Percentiles rank a stretch among this genome's conserved stretches.
Evolutionary conservation across 2,329 filamentous ascomycete genomes (phyloP).

Genomic region (Thelonectria rubi): DNA sequence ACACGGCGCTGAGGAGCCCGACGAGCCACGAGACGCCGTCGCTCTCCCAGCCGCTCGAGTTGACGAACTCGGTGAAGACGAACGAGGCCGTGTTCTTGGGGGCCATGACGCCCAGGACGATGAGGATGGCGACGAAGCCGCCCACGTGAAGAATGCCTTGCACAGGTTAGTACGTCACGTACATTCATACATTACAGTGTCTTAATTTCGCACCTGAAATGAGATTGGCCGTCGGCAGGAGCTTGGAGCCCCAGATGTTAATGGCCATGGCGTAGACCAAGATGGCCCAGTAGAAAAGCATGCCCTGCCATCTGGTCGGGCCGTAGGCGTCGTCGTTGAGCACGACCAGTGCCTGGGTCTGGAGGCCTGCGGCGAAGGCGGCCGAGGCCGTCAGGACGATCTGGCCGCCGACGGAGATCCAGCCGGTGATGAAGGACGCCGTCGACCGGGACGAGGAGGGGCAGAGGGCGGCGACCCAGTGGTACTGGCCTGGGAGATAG

Average conservation of each 20-base stretch:
- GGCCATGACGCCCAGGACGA: slow-evolving; percentile 43
- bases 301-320: slow-evolving; percentile 53
- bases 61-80: slow-evolving; percentile 45
- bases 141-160: slow-evolving; percentile 39
- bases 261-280: slow-evolving; percentile 49
- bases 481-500: slow-evolving; percentile 29
- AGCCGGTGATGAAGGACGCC: slow-evolving; percentile 28
- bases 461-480: slow-evolving; percentile 34
- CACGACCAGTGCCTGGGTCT: slow-evolving; percentile 54
- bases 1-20: slow-evolving; percentile 44
- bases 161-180: slow-evolving; percentile 2
- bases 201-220: slow-evolving; percentile 13
- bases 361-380: slow-evolving; percentile 56
- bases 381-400: slow-evolving; percentile 56
- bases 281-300: slow-evolving; percentile 58
- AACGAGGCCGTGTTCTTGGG: slow-evolving; percentile 42
- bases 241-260: slow-evolving; percentile 53
- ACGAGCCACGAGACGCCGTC: slow-evolving; percentile 46
- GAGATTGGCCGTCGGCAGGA: slow-evolving; percentile 49
- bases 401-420: slow-evolving; percentile 55
- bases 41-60: slow-evolving; percentile 44
- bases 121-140: slow-evolving; percentile 41
- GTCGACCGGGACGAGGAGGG: slow-evolving; percentile 22
- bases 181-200: not conserved
- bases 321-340: slow-evolving; percentile 53